Evolutionary conservation across 78 protist genomes (phyloP).

Genomic region (Dictyostelium intermedium): DNA sequence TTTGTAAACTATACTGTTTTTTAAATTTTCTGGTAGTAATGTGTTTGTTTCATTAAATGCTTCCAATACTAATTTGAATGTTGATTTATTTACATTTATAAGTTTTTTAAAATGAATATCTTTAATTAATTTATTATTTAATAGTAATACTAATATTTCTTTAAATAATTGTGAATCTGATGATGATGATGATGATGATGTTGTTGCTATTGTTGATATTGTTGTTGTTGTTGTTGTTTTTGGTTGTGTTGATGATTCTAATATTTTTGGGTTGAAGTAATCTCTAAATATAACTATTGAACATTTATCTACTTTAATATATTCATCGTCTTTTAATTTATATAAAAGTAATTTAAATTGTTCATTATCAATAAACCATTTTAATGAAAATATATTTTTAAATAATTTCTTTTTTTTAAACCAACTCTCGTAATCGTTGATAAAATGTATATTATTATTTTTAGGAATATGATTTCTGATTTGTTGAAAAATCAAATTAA

Average conservation of each 20-base stretch:
- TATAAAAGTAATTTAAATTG: neutral
- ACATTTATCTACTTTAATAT: neutral
- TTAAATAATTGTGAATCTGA: neutral
- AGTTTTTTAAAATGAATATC: neutral
- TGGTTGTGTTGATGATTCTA: neutral
- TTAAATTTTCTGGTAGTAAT: neutral
- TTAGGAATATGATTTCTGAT: too few relatives aligned
- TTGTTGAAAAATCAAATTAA: neutral
- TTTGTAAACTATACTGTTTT: too few relatives aligned
- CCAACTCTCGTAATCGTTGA: too few relatives aligned
- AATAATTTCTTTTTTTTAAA: too few relatives aligned
- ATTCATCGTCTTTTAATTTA: neutral
- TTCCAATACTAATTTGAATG: neutral
- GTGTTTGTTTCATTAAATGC: neutral
- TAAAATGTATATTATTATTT: too few relatives aligned
- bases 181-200: neutral
- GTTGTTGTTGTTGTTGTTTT: neutral
- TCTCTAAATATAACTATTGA: neutral
- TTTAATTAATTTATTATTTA: too few relatives aligned
- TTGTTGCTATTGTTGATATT: neutral
- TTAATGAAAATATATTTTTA: too few relatives aligned
- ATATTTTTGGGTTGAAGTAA: neutral
- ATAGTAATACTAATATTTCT: neutral
- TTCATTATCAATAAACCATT: neutral
- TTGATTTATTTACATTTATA: neutral